Base-by-base conservation (phyloP, 2,329 filamentous ascomycete genomes). In the Kalmusia sp. region DNA sequence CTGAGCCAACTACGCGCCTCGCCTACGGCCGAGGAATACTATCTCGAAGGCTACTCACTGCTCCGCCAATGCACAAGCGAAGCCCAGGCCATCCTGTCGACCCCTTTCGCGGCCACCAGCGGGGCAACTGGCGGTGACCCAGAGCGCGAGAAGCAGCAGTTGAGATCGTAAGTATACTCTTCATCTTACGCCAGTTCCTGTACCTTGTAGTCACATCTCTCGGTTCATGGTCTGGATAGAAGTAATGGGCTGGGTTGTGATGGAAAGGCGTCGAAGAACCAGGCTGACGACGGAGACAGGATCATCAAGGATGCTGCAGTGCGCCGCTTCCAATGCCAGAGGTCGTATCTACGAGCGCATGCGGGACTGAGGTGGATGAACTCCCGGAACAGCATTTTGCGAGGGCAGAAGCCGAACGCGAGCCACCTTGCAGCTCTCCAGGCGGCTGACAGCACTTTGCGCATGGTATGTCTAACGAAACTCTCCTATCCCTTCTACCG, bases 281-380 rank as follows among this genome's bases (percentile, higher is more conserved):
- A 54, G 53, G 59, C 66, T 68, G 47, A 68, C 59, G 48, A 57
- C 51, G 61, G 48, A 59, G 21, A 51, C 57, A 87, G 85, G 43
- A 81, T 88, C 40, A 84, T 88, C 48, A 73, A 82, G 41, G 85
- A 88, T 65, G 81, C 84, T 33, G 81, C 81, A 43, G 79, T 84
- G 30, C 80, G 85, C 41, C 81, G 85, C 3, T 86, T 87, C 70
- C 81, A 82, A 65, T 85, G 84, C 40, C 84, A 88, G 67, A 82
- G 82, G 58, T 80, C 84, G 48, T 87, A 86, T 61, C 77, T 87
- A 4, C 80, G 80, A 57, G 82, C 82, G 12, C 80, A 82, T 2
- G 83, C 84, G 17, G 84, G 81, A 4, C 74, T 82, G 54, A 77
- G 84, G 63, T 88, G 85, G 85, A 77, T 82, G 58, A 82, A 84